Base-by-base conservation (phyloP, 2,329 filamentous ascomycete species). In the Westerdykella ornata region DNA sequence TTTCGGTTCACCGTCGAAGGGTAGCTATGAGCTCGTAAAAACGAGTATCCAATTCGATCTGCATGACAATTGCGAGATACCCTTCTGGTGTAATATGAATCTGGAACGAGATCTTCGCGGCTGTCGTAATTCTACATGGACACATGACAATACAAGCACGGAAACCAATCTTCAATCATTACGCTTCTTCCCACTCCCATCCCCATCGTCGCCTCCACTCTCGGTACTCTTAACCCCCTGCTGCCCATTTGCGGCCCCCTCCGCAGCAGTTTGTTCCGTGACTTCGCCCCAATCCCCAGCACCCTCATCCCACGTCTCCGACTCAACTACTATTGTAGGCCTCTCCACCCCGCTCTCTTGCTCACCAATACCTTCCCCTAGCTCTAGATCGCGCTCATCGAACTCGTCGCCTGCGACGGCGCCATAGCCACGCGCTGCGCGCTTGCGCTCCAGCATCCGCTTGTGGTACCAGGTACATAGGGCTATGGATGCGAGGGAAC, bases 221-320 rank as follows among this genome's bases (percentile, higher is more conserved):
- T 19, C 47, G 34, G 56, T 56, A 6, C 52, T 26, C 22, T 26
- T 26, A 26, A 11, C 22, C 8, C 3, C 12, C 22, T 26, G 22
- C 3, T 57, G 59, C 15, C 56, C 57, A 38, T 57, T 65, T 5
- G 53, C 38, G 12, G 48, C 46, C 30, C 56, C 60, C 35, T 52
- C 30, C 29, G 42, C 47, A 5, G 58, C 61, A n/a, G n/a, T n/a
- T 32, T 69, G 8, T 26, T 26, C 78, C 20, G 79, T 78, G 2
- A 77, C 75, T 38, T 83, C 80, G 8, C 22, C 22, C 80, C 79
- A 84, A 53, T 81, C 78, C 44, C 79, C 77, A 1, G 72, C 76
- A 65, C 95, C 92, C 69, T 95, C 89, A 59, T 95, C 88, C 88
- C 89, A 95, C 52, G 90, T 88, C 60, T 95, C 89, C 6, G 95